Evolutionary conservation across 805 yeast species (phyloP).

Genomic region (Hanseniaspora mollemarum): DNA sequence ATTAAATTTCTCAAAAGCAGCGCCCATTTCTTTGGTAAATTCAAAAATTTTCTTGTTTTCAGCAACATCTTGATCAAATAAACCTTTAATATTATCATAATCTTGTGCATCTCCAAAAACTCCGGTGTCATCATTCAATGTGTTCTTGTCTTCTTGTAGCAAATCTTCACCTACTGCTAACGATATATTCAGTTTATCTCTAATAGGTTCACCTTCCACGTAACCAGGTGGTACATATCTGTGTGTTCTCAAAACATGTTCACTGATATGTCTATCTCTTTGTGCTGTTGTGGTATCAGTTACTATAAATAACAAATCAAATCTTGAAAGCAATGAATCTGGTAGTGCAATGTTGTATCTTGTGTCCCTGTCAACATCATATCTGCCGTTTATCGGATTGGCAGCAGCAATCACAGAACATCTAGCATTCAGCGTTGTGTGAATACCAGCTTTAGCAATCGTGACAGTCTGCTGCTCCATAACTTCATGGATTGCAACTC

Average conservation of each 20-base stretch:
- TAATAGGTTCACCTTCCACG: slow-evolving; percentile 84
- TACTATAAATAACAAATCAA: slow-evolving; percentile 86
- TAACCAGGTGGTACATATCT: slow-evolving; percentile 78
- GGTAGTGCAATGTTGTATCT: slow-evolving; percentile 91
- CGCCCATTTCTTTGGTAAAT: slow-evolving; percentile 12
- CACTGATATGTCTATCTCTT: slow-evolving; percentile 77
- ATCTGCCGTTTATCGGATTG: slow-evolving; percentile 91
- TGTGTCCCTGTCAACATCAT: slow-evolving; percentile 73
- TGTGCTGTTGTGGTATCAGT: slow-evolving; percentile 86
- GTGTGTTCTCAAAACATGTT: slow-evolving; percentile 90
- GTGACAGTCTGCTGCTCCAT: slow-evolving; percentile 99
- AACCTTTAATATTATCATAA: slow-evolving; percentile 27
- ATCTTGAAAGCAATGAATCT: slow-evolving; percentile 91
- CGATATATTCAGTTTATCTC: slow-evolving; percentile 60
- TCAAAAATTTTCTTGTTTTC: slow-evolving; percentile 14
- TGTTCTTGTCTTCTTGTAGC: slow-evolving; percentile 27
- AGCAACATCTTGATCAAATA: slow-evolving; percentile 12
- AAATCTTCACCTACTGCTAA: slow-evolving; percentile 64
- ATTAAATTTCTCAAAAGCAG: slow-evolving; percentile 72
- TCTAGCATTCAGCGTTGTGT: slow-evolving; percentile 92
- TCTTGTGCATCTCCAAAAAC: slow-evolving; percentile 40
- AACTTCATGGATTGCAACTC: slow-evolving; percentile 98
- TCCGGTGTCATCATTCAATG: slow-evolving; percentile 23
- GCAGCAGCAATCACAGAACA: slow-evolving; percentile 98
- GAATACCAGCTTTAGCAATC: slow-evolving; percentile 97